Evolutionary conservation across 345 rosid species (phyloP).

Genomic region (Salix exigua): DNA sequence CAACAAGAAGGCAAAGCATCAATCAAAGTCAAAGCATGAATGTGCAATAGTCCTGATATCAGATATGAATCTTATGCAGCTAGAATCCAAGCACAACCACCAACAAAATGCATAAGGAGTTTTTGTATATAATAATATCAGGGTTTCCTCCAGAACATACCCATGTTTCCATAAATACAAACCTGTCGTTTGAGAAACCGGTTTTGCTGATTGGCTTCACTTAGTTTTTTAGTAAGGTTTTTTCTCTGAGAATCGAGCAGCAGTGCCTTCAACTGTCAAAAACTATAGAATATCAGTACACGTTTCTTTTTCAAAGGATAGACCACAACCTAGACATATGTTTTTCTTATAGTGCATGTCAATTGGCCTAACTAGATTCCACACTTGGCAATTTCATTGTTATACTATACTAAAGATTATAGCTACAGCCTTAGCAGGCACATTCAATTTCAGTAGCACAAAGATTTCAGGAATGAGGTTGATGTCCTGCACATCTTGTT

Average conservation of each 20-base stretch:
- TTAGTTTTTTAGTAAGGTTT: slow-evolving; percentile 59
- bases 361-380: background rate
- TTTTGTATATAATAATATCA: background rate
- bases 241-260: slow-evolving; percentile 69
- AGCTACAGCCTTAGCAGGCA: background rate
- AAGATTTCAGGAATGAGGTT: background rate
- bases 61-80: background rate
- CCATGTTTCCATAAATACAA: background rate
- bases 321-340: background rate
- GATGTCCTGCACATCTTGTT: background rate
- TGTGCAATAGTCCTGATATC: background rate
- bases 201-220: slow-evolving; percentile 97
- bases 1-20: background rate
- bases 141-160: background rate
- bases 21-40: background rate
- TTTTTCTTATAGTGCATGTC: background rate
- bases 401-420: background rate
- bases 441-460: background rate
- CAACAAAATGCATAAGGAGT: background rate
- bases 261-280: slow-evolving; percentile 54
- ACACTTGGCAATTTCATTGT: no score
- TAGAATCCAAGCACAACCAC: background rate
- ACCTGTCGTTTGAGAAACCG: slow-evolving; percentile 86
- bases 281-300: background rate
- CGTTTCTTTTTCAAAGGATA: background rate